phyloP scores from a whole-genome alignment of 768 basidiomycete species.

The Boletales sp. region DNA sequence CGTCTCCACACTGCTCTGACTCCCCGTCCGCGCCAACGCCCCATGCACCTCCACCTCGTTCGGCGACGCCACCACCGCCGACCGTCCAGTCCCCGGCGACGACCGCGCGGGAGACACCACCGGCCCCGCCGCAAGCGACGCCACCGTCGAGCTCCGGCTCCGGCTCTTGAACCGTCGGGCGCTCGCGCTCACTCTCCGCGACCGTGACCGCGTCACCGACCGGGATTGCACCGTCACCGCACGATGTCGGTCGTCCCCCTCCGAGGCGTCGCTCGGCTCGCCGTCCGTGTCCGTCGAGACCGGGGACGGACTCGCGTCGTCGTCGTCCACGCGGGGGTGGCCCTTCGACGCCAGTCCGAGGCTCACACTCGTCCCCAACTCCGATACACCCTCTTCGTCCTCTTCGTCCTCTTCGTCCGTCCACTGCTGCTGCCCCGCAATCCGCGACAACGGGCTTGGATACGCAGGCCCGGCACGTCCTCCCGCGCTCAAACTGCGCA shows the following conservation, averaged over 20 bases:
- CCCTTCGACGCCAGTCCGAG: neutral
- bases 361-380: neutral
- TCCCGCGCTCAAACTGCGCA: slow-evolving; percentile 31
- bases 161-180: slow-evolving; percentile 33
- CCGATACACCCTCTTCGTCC: slow-evolving; percentile 33
- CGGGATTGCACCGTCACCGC: slow-evolving; percentile 5
- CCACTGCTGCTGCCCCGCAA: slow-evolving; percentile 54
- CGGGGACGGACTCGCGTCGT: slow-evolving; percentile 51
- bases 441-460: slow-evolving; percentile 65
- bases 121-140: slow-evolving; percentile 46
- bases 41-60: slow-evolving; percentile 3
- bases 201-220: slow-evolving; percentile 30
- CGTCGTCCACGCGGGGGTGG: slow-evolving; percentile 39
- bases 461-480: slow-evolving; percentile 32
- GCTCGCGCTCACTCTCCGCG: slow-evolving; percentile 27
- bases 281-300: slow-evolving; percentile 64
- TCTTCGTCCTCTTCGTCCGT: slow-evolving; percentile 50
- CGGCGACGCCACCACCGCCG: slow-evolving; percentile 10
- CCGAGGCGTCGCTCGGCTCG: slow-evolving; percentile 33
- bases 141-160: slow-evolving; percentile 68
- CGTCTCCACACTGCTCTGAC: slow-evolving; percentile 67
- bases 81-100: slow-evolving; percentile 6
- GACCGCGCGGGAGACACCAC: slow-evolving; percentile 16
- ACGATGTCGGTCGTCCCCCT: slow-evolving; percentile 2
- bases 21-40: slow-evolving; percentile 44